Evolutionary conservation across 345 rosid genomes (phyloP), one percentile per base, ranked within the genome.

Genomic region (Brassica carinata): DNA sequence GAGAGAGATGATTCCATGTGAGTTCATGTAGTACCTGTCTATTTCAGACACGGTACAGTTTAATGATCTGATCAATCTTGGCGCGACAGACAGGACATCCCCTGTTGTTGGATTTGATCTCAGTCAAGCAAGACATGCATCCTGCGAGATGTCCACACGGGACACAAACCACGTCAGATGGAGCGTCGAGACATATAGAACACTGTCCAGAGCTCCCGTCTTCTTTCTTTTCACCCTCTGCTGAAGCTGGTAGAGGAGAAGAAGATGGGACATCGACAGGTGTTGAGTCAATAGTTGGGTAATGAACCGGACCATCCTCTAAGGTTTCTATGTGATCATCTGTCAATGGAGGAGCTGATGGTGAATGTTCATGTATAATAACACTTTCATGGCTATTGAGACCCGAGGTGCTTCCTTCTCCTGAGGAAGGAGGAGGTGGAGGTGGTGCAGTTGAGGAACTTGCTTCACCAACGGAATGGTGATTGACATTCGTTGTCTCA

Each of bases 71-170:
- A 73, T 88, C 86, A 51, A 96, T 92, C 87, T 88, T 89, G 51
- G 97, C 81, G n/a, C 99, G 97, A 72, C 99, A 93, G 3, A 96
- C 93, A 0, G 99, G 99, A 86, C 98, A 96, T 67, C 97, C 94
- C 91, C 91, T 85, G 68, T 96, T 90, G 84, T 93, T 93, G 80
- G 87, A 80, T 84, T 87, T 88, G 85, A 96, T 76, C 90, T 96
- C 94, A 1, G 84, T 90, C 83, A 96, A 79, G 84, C 98, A 96
- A 69, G 98, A 85, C 92, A 96, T 90, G 67, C 99, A 96, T 29
- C 99, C 99, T 0, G 92, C 97, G 79, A 93, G 92, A 82, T 96
- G 99, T 53, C 99, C 99, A 67, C 99, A 96, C 5, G 99, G 99
- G 23, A 93, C 87, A 63, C 98, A 96, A 8, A 90, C 99, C 2